Base-by-base conservation (phyloP, 2,329 filamentous ascomycete species). In the Fusarium sarcochroum region DNA sequence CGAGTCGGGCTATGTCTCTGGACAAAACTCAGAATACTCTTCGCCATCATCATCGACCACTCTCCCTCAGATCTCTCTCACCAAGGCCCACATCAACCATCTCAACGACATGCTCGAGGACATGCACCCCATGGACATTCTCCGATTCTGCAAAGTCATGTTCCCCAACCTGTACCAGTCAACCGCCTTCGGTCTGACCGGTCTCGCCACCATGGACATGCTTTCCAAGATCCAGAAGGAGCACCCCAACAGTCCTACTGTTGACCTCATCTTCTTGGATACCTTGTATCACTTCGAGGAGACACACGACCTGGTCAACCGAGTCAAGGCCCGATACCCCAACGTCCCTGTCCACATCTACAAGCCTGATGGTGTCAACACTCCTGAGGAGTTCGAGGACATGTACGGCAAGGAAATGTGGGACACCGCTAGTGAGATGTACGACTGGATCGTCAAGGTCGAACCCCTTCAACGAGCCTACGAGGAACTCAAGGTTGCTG, bases 371-470 rank as follows among this genome's bases (percentile, higher is more conserved):
- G 93, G 91, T 51, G 87, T 88, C 75, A 87, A 91, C 57, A 94
- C 87, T 0, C 86, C 87, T 18, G 87, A 87, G 51, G 91, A 97
- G 69, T 98, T 99, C 76, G 91, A 93, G 78, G 84, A 87, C 65
- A 90, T 89, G 75, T 93, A 98, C 77, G 96, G 96, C 76, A 85
- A 90, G 77, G 88, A 89, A 70, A 84, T 98, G 47, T 99, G 94
- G 90, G 92, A 97, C 78, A 88, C 85, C 32, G 91, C 96, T 69
- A 87, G 94, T 49, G 93, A 98, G 76, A 87, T 95, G 76, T 99
- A 99, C 82, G 96, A 99, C 86, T 98, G 93, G 86, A 86, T 96
- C 67, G 96, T 94, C 82, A 99, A 99, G 85, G 96, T 99, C 48
- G 96, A 99, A 85, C 96, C 96, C 17, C 93, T 94, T 56, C 91